Evolutionary conservation across 2,329 filamentous ascomycete genomes (phyloP).

Genomic region (Pochonia chlamydosporia): DNA sequence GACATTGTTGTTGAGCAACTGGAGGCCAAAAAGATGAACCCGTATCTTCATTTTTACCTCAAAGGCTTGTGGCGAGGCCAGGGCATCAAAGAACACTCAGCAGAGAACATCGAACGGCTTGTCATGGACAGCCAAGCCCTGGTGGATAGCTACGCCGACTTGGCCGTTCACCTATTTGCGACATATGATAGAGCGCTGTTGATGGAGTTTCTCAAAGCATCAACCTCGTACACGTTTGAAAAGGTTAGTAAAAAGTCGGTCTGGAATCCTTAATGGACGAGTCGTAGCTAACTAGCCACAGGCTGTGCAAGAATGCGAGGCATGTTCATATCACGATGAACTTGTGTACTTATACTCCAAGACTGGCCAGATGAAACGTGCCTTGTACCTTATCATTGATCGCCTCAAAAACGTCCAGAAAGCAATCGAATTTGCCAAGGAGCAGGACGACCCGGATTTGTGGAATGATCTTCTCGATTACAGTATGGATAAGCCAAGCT

Average conservation of each 20-base stretch:
- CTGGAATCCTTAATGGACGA: too few species aligned
- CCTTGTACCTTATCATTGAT: conserved; percentile 88
- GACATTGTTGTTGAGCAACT: conserved; percentile 75
- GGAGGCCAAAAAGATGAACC: conserved; percentile 55
- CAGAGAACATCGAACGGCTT: conserved; percentile 50
- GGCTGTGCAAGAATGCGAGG: conserved; percentile 74
- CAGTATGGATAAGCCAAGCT: conserved; percentile 94
- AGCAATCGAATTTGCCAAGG: conserved; percentile 90
- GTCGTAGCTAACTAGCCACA: conserved; percentile 20
- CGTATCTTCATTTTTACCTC: conserved; percentile 91
- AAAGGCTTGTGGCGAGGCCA: conserved; percentile 78
- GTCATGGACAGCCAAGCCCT: conserved; percentile 58
- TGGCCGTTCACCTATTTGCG: conserved; percentile 81
- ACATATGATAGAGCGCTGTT: conserved; percentile 73
- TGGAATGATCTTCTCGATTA: conserved; percentile 95
- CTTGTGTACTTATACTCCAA: conserved; percentile 95
- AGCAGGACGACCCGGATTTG: conserved; percentile 83
- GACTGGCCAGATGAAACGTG: conserved; percentile 87
- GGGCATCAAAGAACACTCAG: conserved; percentile 48
- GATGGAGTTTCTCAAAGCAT: conserved; percentile 81
- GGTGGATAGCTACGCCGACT: conserved; percentile 81
- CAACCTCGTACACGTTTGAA: conserved; percentile 84
- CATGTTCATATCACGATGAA: conserved; percentile 76
- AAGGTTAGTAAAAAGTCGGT: conserved; percentile 37
- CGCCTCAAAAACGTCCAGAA: conserved; percentile 86